Evolutionary conservation across 2,329 filamentous ascomycete species (phyloP).

Genomic region (Pleochaeta shiraiana): DNA sequence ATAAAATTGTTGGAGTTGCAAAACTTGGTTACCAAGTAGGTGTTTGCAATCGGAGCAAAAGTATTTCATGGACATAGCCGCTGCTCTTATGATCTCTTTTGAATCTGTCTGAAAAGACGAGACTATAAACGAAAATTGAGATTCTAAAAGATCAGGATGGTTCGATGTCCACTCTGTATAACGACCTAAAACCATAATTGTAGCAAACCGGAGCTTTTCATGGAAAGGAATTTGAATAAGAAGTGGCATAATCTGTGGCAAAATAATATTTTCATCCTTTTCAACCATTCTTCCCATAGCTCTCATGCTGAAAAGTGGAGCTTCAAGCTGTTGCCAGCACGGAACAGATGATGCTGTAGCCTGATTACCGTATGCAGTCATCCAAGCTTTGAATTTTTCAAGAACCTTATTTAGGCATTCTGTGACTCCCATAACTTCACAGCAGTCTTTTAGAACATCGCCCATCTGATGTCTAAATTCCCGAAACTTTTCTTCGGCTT

Average conservation of each 20-base stretch:
- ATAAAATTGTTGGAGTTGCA: constrained; percentile 82
- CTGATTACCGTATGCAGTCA: constrained; percentile 56
- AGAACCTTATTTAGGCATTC: constrained; percentile 84
- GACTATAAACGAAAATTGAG: constrained; percentile 91
- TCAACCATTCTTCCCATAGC: constrained; percentile 96
- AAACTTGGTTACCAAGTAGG: constrained; percentile 60
- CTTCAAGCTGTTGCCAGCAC: constrained; percentile 91
- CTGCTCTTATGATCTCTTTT: constrained; percentile 75
- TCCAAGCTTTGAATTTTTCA: constrained; percentile 70
- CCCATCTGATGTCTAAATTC: constrained; percentile 96
- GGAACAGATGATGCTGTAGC: constrained; percentile 56
- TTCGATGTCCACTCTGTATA: constrained; percentile 97
- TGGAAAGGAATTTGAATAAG: constrained; percentile 89
- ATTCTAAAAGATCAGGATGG: constrained; percentile 77
- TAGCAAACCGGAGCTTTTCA: constrained; percentile 95
- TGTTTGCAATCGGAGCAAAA: constrained; percentile 91
- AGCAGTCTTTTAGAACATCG: constrained; percentile 91
- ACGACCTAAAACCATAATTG: constrained; percentile 88
- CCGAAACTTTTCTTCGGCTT: constrained; percentile 90
- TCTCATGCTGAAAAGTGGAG: constrained; percentile 82
- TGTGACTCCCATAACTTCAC: constrained; percentile 83
- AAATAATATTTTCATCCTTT: constrained; percentile 63
- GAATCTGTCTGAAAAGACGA: constrained; percentile 76
- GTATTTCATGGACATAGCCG: constrained; percentile 88
- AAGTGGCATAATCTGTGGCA: constrained; percentile 80